Evolutionary conservation across 2,329 filamentous ascomycete species (phyloP).

Genomic region (Boeremia exigua): DNA sequence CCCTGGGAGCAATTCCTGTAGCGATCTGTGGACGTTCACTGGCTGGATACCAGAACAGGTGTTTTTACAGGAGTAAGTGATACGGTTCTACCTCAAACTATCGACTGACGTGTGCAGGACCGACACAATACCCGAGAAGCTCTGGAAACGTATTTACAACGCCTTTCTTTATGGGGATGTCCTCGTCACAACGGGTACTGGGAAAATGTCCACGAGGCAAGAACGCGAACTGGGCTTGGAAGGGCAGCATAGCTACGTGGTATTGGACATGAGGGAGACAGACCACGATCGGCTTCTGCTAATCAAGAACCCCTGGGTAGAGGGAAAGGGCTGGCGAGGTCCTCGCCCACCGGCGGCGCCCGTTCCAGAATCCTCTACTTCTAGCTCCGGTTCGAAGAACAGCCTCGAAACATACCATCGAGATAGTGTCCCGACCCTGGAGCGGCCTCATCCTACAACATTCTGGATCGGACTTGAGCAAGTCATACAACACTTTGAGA

Average conservation of each 20-base stretch:
- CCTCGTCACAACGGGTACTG: slow-evolving; percentile 88
- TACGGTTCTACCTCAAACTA: background rate
- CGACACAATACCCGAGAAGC: slow-evolving; percentile 74
- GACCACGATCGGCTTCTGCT: slow-evolving; percentile 71
- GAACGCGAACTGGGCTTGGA: slow-evolving; percentile 82
- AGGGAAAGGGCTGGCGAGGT: slow-evolving; percentile 76
- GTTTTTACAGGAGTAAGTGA: slow-evolving; percentile 74
- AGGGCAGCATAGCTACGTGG: slow-evolving; percentile 91
- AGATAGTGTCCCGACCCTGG: slow-evolving; percentile 37
- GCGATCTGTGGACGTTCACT: slow-evolving; percentile 88
- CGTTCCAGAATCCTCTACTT: slow-evolving; percentile 24
- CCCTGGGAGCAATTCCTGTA: slow-evolving; percentile 94
- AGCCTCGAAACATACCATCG: slow-evolving; percentile 30
- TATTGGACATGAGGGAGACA: slow-evolving; percentile 76
- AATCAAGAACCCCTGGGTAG: slow-evolving; percentile 95
- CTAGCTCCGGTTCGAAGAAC: slow-evolving; percentile 20
- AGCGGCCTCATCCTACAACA: slow-evolving; percentile 67
- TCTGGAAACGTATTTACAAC: slow-evolving; percentile 79
- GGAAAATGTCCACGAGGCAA: slow-evolving; percentile 76
- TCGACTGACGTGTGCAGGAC: slow-evolving; percentile 59
- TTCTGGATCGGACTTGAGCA: slow-evolving; percentile 94
- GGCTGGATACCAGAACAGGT: slow-evolving; percentile 98
- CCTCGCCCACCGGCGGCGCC: slow-evolving; percentile 33
- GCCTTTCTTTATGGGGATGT: slow-evolving; percentile 81
- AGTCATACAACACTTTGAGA: slow-evolving; percentile 90